Conservation (phyloP, 768 basidiomycete genomes). For the Boletus speciosus region DNA sequence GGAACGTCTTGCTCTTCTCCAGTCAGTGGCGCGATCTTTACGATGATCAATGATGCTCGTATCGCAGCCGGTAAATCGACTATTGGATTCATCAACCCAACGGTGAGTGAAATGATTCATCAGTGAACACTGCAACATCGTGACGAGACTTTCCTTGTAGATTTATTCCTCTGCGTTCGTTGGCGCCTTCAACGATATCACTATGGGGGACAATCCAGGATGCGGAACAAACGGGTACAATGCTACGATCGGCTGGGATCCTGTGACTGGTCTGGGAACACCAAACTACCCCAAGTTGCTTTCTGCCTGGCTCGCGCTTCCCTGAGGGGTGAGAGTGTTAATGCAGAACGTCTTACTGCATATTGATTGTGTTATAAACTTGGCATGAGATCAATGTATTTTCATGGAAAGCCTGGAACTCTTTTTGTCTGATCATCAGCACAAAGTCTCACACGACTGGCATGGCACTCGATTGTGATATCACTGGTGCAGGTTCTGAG, state of each 20-base stretch:
- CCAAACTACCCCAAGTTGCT: constrained; percentile 50
- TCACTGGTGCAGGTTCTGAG: no score
- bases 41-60: constrained; percentile 37
- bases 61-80: constrained; percentile 30
- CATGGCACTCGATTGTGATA: no score
- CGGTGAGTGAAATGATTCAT: constrained; percentile 35
- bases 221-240: constrained; percentile 28
- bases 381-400: no score
- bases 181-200: constrained; percentile 21
- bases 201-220: constrained; percentile 22
- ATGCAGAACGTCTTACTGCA: no score
- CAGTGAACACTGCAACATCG: not conserved
- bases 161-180: constrained; percentile 18
- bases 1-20: constrained; percentile 37
- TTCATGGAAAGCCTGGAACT: no score
- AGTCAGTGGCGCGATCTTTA: constrained; percentile 30
- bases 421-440: no score
- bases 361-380: no score
- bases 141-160: not conserved
- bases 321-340: constrained; percentile 19
- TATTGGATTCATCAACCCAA: constrained; percentile 45
- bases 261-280: constrained; percentile 37
- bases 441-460: no score
- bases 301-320: constrained; percentile 38
- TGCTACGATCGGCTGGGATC: constrained; percentile 27